Evolutionary conservation across 345 rosid genomes (phyloP), one percentile per base, ranked within the genome.

Genomic region (Lepidium africanum): DNA sequence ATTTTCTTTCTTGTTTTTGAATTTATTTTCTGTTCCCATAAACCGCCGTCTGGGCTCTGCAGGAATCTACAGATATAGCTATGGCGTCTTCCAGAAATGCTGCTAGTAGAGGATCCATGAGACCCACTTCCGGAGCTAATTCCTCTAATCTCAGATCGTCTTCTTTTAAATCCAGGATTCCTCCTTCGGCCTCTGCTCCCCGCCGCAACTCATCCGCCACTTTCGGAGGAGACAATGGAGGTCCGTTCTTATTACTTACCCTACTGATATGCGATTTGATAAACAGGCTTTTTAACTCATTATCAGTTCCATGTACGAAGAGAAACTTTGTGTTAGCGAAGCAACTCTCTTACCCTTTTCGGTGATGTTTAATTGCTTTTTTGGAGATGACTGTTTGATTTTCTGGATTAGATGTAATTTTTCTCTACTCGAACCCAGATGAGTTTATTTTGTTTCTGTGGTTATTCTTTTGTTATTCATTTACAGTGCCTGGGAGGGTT

Each of bases 401-500:
- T 25, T 38, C 12, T 38, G 41, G 52, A 42, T 49, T 49, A 10
- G 15, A 50, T 65, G 50, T 30, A 40, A 6, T 59, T 21, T 6
- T 37, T 36, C 38, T 41, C 30, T 41, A 39, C 8, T 37, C 11
- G 12, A 35, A 21, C 16, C 19, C 38, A 45, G 30, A 61, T 54
- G 33, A 21, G 14, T 36, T 37, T 36, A 16, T 48, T 40, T 19
- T 48, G 38, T 12, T 38, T 5, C 13, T 38, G 15, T 53, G 5
- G 12, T 43, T 41, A 7, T 56, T 7, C 11, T 46, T 10, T 39
- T 43, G 16, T 50, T 72, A 37, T 67, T n/a, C 38, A n/a, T 33
- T 16, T 48, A 49, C 64, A 95, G 99, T 91, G 56, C 88, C 91
- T 1, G 99, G 97, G 71, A 86, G 99, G 81, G 99, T 95, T 55